Base-by-base conservation (phyloP, 2,329 filamentous ascomycete genomes). In the Didymellaceae sp. region DNA sequence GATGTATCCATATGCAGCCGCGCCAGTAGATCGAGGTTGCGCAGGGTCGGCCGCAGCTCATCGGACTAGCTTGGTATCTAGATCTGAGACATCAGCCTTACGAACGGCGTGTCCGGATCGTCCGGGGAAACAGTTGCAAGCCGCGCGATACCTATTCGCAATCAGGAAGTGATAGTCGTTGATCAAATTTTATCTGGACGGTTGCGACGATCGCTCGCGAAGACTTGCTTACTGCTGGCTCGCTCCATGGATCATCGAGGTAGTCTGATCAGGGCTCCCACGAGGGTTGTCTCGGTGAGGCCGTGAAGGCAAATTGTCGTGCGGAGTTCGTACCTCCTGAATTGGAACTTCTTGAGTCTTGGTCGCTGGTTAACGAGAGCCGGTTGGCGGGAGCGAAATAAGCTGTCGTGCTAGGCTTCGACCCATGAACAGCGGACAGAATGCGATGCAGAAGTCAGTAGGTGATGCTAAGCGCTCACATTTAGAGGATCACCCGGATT, bases 71-170 rank as follows among this genome's bases (percentile, higher is more conserved):
- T 17, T 35, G n/a, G 39, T 24, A 37, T 33, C 43, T 45, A 40
- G 54, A 49, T 48, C 46, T 44, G 39, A 42, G 26, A 43, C 35
- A 38, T 41, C 47, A 55, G 55, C 51, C 47, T 37, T 55, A 45
- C 39, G 30, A 24, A 51, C 50, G 45, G 54, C 42, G 42, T 41
- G 45, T 37, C 54, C 49, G 54, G 25, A 44, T 38, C 21, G 33
- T 30, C 26, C 32, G 33, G 16, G 31, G 14, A 30, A 33, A 24
- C 32, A 34, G 13, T 30, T 10, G 21, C 30, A 34, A 46, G 42
- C 42, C 45, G 49, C 38, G 16, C 35, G 33, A 35, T 26, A 40
- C 44, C 49, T 37, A 46, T 40, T 28, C 32, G 47, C 18, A 40
- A 39, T 42, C 17, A 28, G 30, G 48, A 40, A 45, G 43, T 43